Evolutionary conservation across 163 green algal species (phyloP).

Genomic region (Chloromonas sp.): DNA sequence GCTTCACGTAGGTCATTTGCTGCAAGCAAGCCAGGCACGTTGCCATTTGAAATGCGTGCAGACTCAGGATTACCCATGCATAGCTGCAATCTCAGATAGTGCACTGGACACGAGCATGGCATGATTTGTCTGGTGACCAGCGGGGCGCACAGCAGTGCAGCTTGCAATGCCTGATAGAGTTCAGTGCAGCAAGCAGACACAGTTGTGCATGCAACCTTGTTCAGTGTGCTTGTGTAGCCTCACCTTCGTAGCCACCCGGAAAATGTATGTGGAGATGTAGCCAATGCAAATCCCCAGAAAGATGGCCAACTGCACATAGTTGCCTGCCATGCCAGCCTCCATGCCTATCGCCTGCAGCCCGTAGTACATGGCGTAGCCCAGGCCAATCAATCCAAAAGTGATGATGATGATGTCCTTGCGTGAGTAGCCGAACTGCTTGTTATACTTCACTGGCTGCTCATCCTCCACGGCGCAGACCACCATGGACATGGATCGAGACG

Average conservation of each 20-base stretch:
- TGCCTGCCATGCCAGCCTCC: constrained; percentile 70
- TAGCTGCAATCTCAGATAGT: too few relatives aligned
- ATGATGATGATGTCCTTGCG: constrained; percentile 90
- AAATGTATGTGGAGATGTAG: constrained; percentile 92
- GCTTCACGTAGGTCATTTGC: constrained; percentile 99
- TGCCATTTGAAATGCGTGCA: too few relatives aligned
- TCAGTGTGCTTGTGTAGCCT: not conserved
- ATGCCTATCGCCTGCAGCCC: constrained; percentile 75
- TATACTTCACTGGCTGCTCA: constrained; percentile 40
- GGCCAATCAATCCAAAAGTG: constrained; percentile 60
- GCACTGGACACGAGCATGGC: too few relatives aligned
- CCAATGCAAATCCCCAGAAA: constrained; percentile 87
- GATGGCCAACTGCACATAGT: constrained; percentile 84
- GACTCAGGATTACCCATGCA: too few relatives aligned
- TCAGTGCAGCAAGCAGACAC: too few relatives aligned
- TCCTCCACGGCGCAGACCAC: not conserved
- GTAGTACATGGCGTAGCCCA: constrained; percentile 84
- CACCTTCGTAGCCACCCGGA: constrained; percentile 91
- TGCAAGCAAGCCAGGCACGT: constrained; percentile 30
- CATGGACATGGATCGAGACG: too few relatives aligned
- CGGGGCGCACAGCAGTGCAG: too few relatives aligned
- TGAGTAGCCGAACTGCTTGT: constrained; percentile 87
- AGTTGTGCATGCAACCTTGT: too few relatives aligned
- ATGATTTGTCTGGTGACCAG: too few relatives aligned
- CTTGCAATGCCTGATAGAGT: too few relatives aligned